A percentile compares a stretch with the other conserved stretches of the same genome.
phyloP scores from a whole-genome alignment of 371 early-diverging fungal genomes.

The Mortierella sp. region DNA sequence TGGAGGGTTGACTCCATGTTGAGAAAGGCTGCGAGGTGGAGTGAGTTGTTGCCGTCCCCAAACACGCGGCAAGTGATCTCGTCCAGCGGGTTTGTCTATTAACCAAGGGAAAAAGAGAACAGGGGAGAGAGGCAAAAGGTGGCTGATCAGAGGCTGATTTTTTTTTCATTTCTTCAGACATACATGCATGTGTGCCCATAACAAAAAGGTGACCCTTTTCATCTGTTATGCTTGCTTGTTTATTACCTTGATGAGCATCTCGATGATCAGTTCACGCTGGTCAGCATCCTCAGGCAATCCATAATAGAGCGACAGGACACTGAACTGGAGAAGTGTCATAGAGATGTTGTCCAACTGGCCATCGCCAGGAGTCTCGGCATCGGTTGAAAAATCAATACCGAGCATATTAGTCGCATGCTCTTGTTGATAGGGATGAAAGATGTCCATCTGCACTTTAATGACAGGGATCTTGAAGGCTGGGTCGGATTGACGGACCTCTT shows the following conservation, averaged over 20 bases:
- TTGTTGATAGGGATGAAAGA: background rate
- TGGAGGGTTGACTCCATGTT: slow-evolving; percentile 7
- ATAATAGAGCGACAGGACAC: slow-evolving; percentile 8
- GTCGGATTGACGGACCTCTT: background rate
- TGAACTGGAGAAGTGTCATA: slow-evolving; percentile 14
- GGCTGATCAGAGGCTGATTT: background rate
- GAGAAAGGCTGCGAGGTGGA: slow-evolving; percentile 42
- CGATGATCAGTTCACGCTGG: slow-evolving; percentile 3
- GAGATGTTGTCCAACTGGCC: background rate
- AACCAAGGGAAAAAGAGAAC: background rate
- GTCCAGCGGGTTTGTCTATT: slow-evolving; percentile 17
- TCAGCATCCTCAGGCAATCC: background rate
- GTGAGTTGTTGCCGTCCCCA: slow-evolving; percentile 21
- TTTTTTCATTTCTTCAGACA: background rate
- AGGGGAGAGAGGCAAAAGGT: background rate
- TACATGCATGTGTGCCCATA: background rate
- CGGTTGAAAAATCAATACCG: slow-evolving; percentile 12
- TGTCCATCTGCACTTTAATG: slow-evolving; percentile 13
- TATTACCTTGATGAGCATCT: slow-evolving; percentile 22
- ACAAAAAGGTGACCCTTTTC: too few relatives aligned
- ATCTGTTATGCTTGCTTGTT: background rate
- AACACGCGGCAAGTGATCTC: slow-evolving; percentile 14
- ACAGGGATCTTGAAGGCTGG: background rate
- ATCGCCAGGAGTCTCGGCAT: background rate
- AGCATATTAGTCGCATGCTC: background rate